phyloP scores from a whole-genome alignment of 139 green algal species.

The Chlorella vulgaris region DNA sequence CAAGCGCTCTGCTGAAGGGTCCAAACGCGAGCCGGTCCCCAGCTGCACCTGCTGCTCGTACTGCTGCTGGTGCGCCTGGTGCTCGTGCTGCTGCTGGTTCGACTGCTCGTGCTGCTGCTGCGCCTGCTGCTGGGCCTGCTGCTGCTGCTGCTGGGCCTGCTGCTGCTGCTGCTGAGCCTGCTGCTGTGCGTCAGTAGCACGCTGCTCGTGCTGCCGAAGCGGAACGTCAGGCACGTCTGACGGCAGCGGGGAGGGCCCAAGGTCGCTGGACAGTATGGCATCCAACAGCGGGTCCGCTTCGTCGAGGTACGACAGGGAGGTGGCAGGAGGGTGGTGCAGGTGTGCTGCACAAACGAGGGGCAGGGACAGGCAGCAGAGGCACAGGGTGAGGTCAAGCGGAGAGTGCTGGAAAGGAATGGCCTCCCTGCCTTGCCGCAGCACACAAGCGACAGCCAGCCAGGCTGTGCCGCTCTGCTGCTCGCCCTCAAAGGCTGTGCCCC shows the following conservation, averaged over 20 bases:
- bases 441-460: too few relatives aligned
- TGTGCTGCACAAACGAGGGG: slow-evolving; percentile 16
- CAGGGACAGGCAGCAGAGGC: not conserved
- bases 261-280: not conserved
- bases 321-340: slow-evolving; percentile 28
- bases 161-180: not conserved
- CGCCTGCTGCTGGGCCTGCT: not conserved
- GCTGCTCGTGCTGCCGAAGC: too few relatives aligned
- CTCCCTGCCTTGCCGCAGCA: too few relatives aligned
- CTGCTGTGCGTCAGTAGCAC: too few relatives aligned
- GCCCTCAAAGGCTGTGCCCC: too few relatives aligned
- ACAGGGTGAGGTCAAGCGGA: too few relatives aligned
- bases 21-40: not conserved
- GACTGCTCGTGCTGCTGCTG: slow-evolving; percentile 3
- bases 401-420: too few relatives aligned
- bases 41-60: not conserved
- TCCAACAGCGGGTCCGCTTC: slow-evolving; percentile 29
- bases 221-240: too few relatives aligned
- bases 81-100: not conserved
- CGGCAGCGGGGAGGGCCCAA: too few relatives aligned
- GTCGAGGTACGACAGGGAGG: slow-evolving; percentile 10
- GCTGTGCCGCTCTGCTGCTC: too few relatives aligned
- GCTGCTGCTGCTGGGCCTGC: not conserved
- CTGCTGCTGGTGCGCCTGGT: not conserved
- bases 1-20: not conserved